A percentile compares a stretch with the other conserved stretches of the same genome.
Evolutionary conservation across 1,284 basidiomycete genomes (phyloP).

Genomic region (Cryptococcus sp.): DNA sequence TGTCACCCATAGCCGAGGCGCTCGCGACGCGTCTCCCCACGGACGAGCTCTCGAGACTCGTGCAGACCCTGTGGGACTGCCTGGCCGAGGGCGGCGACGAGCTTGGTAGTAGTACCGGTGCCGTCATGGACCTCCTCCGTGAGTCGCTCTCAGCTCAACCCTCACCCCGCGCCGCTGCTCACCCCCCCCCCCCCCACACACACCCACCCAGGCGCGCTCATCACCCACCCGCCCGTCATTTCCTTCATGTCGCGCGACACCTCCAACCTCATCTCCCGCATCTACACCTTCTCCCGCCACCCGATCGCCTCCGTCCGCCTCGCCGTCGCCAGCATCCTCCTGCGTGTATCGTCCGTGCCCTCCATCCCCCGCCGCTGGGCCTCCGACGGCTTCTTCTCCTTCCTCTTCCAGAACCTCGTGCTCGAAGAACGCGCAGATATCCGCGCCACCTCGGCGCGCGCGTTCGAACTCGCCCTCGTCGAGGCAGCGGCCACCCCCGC

Average conservation of each 20-base stretch:
- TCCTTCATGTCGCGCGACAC: constrained; percentile 21
- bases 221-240: constrained; percentile 30
- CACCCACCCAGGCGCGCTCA: constrained; percentile 24
- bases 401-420: constrained; percentile 92
- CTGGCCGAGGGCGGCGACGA: constrained; percentile 93
- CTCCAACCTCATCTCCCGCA: constrained; percentile 67
- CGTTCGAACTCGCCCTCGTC: constrained; percentile 72
- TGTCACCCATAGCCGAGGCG: constrained; percentile 78
- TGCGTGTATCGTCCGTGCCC: constrained; percentile 76
- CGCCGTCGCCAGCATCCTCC: constrained; percentile 85
- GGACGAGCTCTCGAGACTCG: constrained; percentile 65
- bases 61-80: constrained; percentile 88
- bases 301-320: constrained; percentile 91
- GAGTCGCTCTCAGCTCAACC: constrained; percentile 21
- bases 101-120: constrained; percentile 90
- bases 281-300: constrained; percentile 97
- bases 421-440: constrained; percentile 88
- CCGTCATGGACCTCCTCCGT: constrained; percentile 96
- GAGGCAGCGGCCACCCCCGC: constrained; percentile 58
- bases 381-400: constrained; percentile 67
- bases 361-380: constrained; percentile 80
- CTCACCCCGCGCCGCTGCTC: neutral
- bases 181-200: neutral
- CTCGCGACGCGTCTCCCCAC: constrained; percentile 70
- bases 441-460: constrained; percentile 68